Percentiles rank a stretch among this genome's conserved stretches.
Evolutionary conservation across 108 stramenopile species (phyloP).

Genomic region (Parmales sp.): DNA sequence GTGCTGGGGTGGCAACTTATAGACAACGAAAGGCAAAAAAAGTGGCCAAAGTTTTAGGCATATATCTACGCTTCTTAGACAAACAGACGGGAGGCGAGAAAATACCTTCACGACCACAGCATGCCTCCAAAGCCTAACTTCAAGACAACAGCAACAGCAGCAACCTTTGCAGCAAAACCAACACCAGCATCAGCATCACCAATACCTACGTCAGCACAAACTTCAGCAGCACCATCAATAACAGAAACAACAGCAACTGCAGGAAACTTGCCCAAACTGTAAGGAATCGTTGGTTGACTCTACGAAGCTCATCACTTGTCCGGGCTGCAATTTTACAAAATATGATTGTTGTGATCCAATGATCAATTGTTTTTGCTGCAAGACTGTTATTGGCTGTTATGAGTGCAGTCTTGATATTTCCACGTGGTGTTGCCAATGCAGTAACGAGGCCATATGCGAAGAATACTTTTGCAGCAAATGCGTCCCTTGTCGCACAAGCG

Average conservation of each 20-base stretch:
- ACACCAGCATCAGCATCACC: no score
- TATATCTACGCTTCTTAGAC: no score
- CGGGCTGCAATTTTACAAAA: background rate
- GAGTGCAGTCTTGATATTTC: background rate
- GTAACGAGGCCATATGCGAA: background rate
- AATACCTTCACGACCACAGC: no score
- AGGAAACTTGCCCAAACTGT: background rate
- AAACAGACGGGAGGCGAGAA: no score
- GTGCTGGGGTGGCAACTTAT: no score
- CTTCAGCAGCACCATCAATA: background rate
- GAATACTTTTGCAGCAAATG: background rate
- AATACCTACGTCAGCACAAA: no score
- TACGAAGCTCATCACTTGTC: background rate
- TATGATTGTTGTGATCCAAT: background rate
- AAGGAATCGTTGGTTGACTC: background rate
- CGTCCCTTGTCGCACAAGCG: background rate
- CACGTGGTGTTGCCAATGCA: background rate
- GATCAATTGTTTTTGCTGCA: background rate
- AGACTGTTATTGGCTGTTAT: background rate
- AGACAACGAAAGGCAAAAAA: no score
- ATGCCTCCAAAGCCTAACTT: no score
- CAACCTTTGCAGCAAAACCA: no score
- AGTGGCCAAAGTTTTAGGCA: no score
- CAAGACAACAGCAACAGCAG: no score
- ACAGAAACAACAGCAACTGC: background rate